Percentiles rank a stretch among this genome's conserved stretches.
These are phyloP conservation scores for Diaporthe helianthi DNA, from an alignment of 2,329 filamentous ascomycete genomes.

Conservation along the genomic window DNA sequence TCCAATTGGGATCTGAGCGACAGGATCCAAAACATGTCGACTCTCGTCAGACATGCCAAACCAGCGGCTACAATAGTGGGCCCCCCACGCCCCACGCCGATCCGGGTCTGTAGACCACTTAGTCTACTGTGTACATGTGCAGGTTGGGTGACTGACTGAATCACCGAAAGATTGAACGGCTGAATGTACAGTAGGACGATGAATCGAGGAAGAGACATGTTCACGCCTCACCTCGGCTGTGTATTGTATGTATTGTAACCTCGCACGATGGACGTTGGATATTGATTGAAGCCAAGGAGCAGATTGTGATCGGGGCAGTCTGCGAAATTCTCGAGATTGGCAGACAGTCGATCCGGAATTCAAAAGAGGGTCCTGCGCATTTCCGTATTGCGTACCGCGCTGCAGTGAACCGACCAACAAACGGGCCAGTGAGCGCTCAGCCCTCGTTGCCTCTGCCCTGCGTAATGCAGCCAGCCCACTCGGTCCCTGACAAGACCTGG, in stretches of 20 bases:
- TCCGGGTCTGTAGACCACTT: not conserved
- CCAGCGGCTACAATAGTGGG: constrained; percentile 12
- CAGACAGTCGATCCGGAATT: constrained; percentile 12
- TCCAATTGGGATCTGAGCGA: constrained; percentile 18
- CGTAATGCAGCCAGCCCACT: not conserved
- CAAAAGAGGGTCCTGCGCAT: constrained; percentile 17
- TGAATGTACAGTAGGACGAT: constrained; percentile 2
- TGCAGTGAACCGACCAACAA: not conserved
- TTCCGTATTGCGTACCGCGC: not conserved
- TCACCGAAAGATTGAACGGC: not conserved
- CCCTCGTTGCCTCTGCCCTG: constrained; percentile 6
- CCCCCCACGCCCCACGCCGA: not conserved
- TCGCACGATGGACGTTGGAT: not conserved
- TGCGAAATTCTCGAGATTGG: constrained; percentile 26
- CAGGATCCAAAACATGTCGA: constrained; percentile 21
- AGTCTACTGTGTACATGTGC: not conserved
- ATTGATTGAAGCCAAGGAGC: too few relatives aligned
- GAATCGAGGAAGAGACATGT: not conserved
- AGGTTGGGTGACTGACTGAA: constrained; percentile 8
- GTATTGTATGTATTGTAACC: not conserved
- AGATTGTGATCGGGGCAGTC: constrained; percentile 22
- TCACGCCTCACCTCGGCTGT: not conserved
- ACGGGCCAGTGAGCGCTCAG: constrained; percentile 6
- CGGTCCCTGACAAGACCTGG: constrained; percentile 21
- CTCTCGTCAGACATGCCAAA: constrained; percentile 10